Evolutionary conservation across 1,284 basidiomycete genomes (phyloP).

Genomic region (Papiliotrema nemorosa): DNA sequence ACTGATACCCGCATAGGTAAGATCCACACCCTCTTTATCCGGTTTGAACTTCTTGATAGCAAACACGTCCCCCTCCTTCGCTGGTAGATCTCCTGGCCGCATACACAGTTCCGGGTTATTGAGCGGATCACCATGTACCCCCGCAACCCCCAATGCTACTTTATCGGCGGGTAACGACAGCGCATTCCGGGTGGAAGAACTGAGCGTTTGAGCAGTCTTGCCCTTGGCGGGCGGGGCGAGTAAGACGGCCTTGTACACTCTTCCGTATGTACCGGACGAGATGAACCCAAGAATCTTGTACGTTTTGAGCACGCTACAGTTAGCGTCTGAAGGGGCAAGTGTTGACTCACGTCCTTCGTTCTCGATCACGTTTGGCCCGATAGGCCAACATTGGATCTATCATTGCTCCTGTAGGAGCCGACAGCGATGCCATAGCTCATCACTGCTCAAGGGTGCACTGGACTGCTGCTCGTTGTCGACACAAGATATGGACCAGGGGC

Average conservation of each 20-base stretch:
- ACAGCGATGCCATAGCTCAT: constrained; percentile 1
- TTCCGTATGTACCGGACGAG: constrained; percentile 87
- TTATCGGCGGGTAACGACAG: constrained; percentile 23
- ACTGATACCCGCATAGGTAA: constrained; percentile 93
- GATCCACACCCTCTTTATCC: constrained; percentile 92
- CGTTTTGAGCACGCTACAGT: constrained; percentile 63
- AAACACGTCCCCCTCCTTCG: constrained; percentile 64
- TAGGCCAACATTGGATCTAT: constrained; percentile 69
- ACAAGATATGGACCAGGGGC: too few relatives aligned
- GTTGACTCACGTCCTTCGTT: constrained; percentile 52
- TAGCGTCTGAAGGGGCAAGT: not conserved
- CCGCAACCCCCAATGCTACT: not conserved
- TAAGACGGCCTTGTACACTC: constrained; percentile 90
- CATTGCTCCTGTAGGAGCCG: constrained; percentile 5
- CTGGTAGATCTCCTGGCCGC: constrained; percentile 57
- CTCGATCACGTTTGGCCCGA: constrained; percentile 68
- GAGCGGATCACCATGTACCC: constrained; percentile 21
- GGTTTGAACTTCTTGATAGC: constrained; percentile 99
- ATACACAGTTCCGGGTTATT: constrained; percentile 46
- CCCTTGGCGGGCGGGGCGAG: constrained; percentile 25
- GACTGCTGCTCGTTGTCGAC: not conserved
- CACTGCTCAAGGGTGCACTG: not conserved
- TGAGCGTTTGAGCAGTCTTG: constrained; percentile 11
- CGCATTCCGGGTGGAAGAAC: constrained; percentile 28
- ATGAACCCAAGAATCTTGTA: constrained; percentile 96